Evolutionary conservation across 2,329 filamentous ascomycete genomes (phyloP), one percentile per base, ranked within the genome.

Genomic region (Fusarium buxicola): DNA sequence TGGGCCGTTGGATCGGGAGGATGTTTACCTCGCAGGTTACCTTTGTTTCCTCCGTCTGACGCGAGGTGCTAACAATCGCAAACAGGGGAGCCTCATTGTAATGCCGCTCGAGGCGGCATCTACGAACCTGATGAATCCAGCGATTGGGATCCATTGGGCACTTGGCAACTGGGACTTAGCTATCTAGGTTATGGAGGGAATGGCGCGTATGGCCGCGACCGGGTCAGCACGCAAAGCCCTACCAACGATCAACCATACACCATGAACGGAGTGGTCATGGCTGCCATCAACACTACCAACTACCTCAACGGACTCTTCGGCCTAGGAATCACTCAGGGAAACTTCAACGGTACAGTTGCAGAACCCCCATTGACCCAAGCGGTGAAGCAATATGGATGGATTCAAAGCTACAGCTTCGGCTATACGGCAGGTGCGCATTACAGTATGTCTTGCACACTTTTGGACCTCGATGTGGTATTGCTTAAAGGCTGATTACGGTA

Each of bases 381-480:
- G 47, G 84, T 90, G 38, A 83, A 87, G 69, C 75, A 81, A 10
- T 80, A 83, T 54, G 84, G 84, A 8, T 78, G 77, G 55, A 90
- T 92, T 43, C 87, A 89, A 1, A 92, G 90, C 72, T 81, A 91
- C 60, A 91, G 88, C 36, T 92, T 90, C 72, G 89, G 88, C 47
- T 93, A 89, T 73, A 92, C 90, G 4, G 90, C 90, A 35, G 91
- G 91, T 13, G 89, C 89, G n/a, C 83, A 84, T 60, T 92, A 92
- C 70, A 82, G 88, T 88, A 77, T 73, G 84, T 55, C n/a, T n/a
- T n/a, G n/a, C n/a, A n/a, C n/a, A n/a, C n/a, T n/a, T n/a, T n/a
- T n/a, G n/a, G n/a, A n/a, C n/a, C n/a, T n/a, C n/a, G n/a, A n/a
- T n/a, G n/a, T n/a, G n/a, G n/a, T n/a, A n/a, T n/a, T n/a, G n/a